Evolutionary conservation across 805 yeast genomes (phyloP).

Genomic region (Sugiyamaella lignohabitans): DNA sequence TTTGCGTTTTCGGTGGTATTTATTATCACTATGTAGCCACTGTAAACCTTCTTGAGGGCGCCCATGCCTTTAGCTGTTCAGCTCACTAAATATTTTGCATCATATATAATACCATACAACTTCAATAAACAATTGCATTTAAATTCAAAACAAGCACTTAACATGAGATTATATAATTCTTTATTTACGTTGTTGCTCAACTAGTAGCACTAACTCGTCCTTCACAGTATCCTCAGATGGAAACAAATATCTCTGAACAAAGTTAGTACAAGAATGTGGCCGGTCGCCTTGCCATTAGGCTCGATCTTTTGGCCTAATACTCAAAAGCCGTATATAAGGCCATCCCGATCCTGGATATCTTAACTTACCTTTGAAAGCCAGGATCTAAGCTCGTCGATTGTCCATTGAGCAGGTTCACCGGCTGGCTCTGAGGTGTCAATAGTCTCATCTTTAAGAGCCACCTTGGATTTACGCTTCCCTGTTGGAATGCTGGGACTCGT

Average conservation of each 20-base stretch:
- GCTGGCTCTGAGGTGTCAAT: slow-evolving; percentile 10
- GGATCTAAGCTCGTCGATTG: slow-evolving; percentile 14
- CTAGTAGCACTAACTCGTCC: slow-evolving; percentile 18
- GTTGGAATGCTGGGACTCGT: neutral
- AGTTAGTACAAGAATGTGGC: too few species aligned
- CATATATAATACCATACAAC: neutral
- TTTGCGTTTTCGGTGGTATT: slow-evolving; percentile 84
- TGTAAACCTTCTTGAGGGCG: slow-evolving; percentile 57
- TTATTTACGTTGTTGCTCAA: slow-evolving; percentile 1
- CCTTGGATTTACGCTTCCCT: slow-evolving; percentile 4
- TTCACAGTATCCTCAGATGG: slow-evolving; percentile 20
- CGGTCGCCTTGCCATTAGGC: too few species aligned
- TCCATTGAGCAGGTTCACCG: slow-evolving; percentile 18
- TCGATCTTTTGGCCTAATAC: too few species aligned
- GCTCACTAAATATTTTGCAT: neutral
- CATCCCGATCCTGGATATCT: neutral
- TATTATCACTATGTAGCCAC: slow-evolving; percentile 80
- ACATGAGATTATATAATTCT: neutral
- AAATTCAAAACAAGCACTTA: too few species aligned
- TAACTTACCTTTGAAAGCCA: slow-evolving; percentile 20
- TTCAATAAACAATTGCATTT: too few species aligned
- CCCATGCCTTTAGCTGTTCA: slow-evolving; percentile 24
- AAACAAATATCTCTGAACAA: slow-evolving; percentile 16
- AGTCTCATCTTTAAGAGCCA: slow-evolving; percentile 2
- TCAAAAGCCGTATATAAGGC: neutral